Conservation (phyloP, 768 basidiomycete genomes). For the Lentinula lateritia region DNA sequence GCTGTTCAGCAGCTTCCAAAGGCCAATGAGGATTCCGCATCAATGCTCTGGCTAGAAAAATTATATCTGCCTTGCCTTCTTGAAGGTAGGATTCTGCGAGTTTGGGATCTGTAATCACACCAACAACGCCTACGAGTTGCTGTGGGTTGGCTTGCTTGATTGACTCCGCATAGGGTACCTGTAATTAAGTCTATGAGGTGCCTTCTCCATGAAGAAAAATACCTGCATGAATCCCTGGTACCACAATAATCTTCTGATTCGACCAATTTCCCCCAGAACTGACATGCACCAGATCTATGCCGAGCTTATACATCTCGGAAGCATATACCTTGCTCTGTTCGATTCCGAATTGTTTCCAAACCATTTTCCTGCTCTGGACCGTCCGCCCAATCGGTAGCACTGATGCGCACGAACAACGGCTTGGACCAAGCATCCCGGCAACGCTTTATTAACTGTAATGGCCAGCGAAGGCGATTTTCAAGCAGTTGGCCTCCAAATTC, state of each 20-base stretch:
- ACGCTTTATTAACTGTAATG: conserved; percentile 49
- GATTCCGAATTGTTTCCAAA: conserved; percentile 69
- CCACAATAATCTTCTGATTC: conserved; percentile 49
- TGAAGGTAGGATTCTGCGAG: conserved; percentile 54
- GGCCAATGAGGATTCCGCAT: conserved; percentile 64
- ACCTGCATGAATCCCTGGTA: conserved; percentile 58
- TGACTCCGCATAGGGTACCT: conserved; percentile 67
- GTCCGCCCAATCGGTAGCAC: conserved; percentile 63
- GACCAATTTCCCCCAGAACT: conserved; percentile 63
- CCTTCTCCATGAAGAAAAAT: background rate
- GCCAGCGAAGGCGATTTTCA: conserved; percentile 67
- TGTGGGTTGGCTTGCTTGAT: conserved; percentile 50
- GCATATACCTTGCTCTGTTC: conserved; percentile 65
- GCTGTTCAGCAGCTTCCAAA: conserved; percentile 52
- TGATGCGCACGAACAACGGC: conserved; percentile 70
- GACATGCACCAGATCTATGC: conserved; percentile 75
- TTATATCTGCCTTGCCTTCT: conserved; percentile 61
- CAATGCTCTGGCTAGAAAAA: conserved; percentile 64
- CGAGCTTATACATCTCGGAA: conserved; percentile 50
- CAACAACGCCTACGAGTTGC: conserved; percentile 58
- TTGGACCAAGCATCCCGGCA: conserved; percentile 56
- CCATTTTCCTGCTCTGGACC: conserved; percentile 49
- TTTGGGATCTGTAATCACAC: conserved; percentile 60
- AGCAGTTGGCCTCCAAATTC: conserved; percentile 63
- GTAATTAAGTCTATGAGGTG: background rate